phyloP scores from a whole-genome alignment of 2,329 filamentous ascomycete species.

The Pyrenophora seminiperda region DNA sequence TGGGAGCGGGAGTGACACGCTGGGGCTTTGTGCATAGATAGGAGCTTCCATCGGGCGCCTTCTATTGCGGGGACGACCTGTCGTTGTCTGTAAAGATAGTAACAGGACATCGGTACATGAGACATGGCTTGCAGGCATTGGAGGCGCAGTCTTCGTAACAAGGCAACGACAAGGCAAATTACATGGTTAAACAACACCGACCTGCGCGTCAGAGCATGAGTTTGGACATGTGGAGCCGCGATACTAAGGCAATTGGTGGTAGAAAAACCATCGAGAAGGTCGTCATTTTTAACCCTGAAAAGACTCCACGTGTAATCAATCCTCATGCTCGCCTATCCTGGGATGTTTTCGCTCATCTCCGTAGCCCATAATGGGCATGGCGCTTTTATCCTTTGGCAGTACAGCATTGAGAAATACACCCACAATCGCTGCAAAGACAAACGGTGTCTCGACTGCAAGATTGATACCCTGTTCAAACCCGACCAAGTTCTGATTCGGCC shows the following conservation, averaged over 20 bases:
- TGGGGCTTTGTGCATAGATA: neutral
- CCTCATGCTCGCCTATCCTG: constrained; percentile 8
- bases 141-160: too few relatives aligned
- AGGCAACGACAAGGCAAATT: too few relatives aligned
- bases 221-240: too few relatives aligned
- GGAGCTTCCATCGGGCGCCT: too few relatives aligned
- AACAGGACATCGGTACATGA: neutral
- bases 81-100: too few relatives aligned
- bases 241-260: too few relatives aligned
- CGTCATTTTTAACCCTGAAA: neutral
- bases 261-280: too few relatives aligned
- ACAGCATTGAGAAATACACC: constrained; percentile 51
- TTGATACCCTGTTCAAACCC: constrained; percentile 52
- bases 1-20: neutral
- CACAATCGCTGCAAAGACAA: constrained; percentile 49
- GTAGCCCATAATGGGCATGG: neutral
- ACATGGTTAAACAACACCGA: too few relatives aligned
- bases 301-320: neutral
- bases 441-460: constrained; percentile 50
- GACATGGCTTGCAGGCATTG: neutral
- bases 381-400: constrained; percentile 42
- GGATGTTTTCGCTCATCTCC: constrained; percentile 19
- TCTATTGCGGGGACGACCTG: too few relatives aligned
- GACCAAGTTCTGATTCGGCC: constrained; percentile 44
- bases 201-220: too few relatives aligned